Evolutionary conservation across 441 rosid genomes (phyloP).

Genomic region (Viola pubescens): DNA sequence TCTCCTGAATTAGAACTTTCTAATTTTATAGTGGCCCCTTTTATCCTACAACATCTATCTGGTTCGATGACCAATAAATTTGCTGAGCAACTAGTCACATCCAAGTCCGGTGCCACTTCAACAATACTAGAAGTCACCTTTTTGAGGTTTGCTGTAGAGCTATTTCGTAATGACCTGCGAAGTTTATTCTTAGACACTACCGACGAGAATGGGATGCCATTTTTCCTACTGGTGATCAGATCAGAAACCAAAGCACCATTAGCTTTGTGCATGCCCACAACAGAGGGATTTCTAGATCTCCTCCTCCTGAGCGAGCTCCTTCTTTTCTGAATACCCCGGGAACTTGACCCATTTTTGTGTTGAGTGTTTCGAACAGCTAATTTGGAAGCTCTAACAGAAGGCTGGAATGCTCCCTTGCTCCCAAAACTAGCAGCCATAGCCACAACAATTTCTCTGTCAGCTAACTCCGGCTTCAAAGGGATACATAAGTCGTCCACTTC

Average conservation of each 20-base stretch:
- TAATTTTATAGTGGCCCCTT: conserved; percentile 44
- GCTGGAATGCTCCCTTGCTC: conserved; percentile 31
- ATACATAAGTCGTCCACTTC: conserved; percentile 14
- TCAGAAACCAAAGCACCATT: conserved; percentile 50
- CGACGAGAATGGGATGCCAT: conserved; percentile 41
- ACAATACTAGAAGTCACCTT: conserved; percentile 25
- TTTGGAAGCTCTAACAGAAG: conserved; percentile 45
- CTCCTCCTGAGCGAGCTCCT: conserved; percentile 66
- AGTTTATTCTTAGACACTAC: conserved; percentile 37
- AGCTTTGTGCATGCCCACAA: conserved; percentile 35
- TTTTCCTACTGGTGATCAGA: conserved; percentile 44
- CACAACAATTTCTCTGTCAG: conserved; percentile 12
- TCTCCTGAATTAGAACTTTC: conserved; percentile 55
- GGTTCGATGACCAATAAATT: conserved; percentile 46
- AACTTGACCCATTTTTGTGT: conserved; percentile 40
- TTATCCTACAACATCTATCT: conserved; percentile 71
- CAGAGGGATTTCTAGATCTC: conserved; percentile 51
- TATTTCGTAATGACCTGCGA: conserved; percentile 35
- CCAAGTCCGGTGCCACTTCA: conserved; percentile 25
- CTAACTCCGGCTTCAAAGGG: conserved; percentile 8
- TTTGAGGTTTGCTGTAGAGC: conserved; percentile 22
- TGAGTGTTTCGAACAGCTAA: conserved; percentile 38
- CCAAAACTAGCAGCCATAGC: conserved; percentile 22
- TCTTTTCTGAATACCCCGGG: conserved; percentile 62
- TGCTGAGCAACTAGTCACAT: conserved; percentile 46